A percentile compares a stretch with the other conserved stretches of the same genome.
phyloP scores from a whole-genome alignment of 257 asterid species.

The Gentiana straminea region DNA sequence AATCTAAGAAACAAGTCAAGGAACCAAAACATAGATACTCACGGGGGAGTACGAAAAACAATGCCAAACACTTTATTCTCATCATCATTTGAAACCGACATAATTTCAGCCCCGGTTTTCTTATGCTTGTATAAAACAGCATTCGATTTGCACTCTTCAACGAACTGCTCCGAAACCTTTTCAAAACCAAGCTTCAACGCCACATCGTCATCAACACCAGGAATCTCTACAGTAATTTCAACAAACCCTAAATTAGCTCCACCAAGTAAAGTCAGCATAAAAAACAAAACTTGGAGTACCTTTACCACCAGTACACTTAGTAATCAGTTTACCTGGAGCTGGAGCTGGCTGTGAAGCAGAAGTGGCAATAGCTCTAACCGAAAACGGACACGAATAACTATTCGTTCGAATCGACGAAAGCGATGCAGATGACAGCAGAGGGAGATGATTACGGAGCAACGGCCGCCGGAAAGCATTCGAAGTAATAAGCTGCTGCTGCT shows the following conservation, averaged over 20 bases:
- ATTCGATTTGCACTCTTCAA: constrained; percentile 89
- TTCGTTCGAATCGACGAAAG: constrained; percentile 32
- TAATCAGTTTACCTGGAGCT: background rate
- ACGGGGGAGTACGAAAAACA: constrained; percentile 98
- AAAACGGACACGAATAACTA: constrained; percentile 36
- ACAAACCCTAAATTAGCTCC: background rate
- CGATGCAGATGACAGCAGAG: constrained; percentile 13
- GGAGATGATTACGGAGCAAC: constrained; percentile 34
- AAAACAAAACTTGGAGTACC: background rate
- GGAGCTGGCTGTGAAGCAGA: constrained; percentile 46
- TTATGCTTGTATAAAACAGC: constrained; percentile 90
- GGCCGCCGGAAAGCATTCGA: constrained; percentile 35
- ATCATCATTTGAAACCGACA: constrained; percentile 89
- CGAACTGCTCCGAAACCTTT: constrained; percentile 75
- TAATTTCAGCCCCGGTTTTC: constrained; percentile 92
- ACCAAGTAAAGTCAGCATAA: background rate
- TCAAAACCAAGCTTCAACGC: constrained; percentile 86
- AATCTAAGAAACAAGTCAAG: background rate
- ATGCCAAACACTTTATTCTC: constrained; percentile 97
- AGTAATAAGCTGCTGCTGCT: constrained; percentile 45
- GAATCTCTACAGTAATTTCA: constrained; percentile 21
- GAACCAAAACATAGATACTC: constrained; percentile 17
- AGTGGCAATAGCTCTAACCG: constrained; percentile 64
- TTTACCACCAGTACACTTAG: background rate
- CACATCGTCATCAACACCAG: constrained; percentile 71